phyloP scores from a whole-genome alignment of 176 grass and related monocot genomes.

The Bromus sterilis region DNA sequence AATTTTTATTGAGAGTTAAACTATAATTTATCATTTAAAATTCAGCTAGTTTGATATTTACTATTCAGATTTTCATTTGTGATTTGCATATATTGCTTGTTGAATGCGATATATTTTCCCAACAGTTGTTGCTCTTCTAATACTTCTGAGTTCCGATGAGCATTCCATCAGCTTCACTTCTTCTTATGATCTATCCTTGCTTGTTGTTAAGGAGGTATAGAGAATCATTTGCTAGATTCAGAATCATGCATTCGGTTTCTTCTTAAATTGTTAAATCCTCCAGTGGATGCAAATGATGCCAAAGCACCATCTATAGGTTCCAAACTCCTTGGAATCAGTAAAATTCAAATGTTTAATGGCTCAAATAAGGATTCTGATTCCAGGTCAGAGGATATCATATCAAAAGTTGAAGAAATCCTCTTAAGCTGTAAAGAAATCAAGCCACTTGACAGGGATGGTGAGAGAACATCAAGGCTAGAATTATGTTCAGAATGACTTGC shows the following conservation, averaged over 20 bases:
- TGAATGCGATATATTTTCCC: neutral
- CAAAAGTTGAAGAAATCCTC: slow-evolving; percentile 93
- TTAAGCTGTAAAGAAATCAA: slow-evolving; percentile 95
- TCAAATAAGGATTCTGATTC: slow-evolving; percentile 73
- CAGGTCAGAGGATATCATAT: slow-evolving; percentile 63
- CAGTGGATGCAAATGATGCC: slow-evolving; percentile 24
- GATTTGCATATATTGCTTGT: neutral
- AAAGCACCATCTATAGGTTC: slow-evolving; percentile 78
- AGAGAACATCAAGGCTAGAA: slow-evolving; percentile 57
- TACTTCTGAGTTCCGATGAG: neutral
- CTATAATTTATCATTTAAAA: neutral
- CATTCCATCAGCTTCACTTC: neutral
- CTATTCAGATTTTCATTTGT: slow-evolving; percentile 3
- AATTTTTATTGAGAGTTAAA: slow-evolving; percentile 5
- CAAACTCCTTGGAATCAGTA: slow-evolving; percentile 91
- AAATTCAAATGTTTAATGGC: slow-evolving; percentile 45
- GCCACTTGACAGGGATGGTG: slow-evolving; percentile 34
- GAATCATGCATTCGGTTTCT: slow-evolving; percentile 79
- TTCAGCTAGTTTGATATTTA: neutral
- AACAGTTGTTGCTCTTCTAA: neutral
- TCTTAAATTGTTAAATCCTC: slow-evolving; percentile 93
- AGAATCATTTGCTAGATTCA: slow-evolving; percentile 82
- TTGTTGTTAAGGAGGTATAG: slow-evolving; percentile 67
- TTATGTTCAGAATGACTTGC: slow-evolving; percentile 91
- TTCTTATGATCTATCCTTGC: slow-evolving; percentile 16